These are phyloP conservation scores for Russula griseocarnosa DNA, from an alignment of 768 basidiomycete species.

Conservation along the genomic window DNA sequence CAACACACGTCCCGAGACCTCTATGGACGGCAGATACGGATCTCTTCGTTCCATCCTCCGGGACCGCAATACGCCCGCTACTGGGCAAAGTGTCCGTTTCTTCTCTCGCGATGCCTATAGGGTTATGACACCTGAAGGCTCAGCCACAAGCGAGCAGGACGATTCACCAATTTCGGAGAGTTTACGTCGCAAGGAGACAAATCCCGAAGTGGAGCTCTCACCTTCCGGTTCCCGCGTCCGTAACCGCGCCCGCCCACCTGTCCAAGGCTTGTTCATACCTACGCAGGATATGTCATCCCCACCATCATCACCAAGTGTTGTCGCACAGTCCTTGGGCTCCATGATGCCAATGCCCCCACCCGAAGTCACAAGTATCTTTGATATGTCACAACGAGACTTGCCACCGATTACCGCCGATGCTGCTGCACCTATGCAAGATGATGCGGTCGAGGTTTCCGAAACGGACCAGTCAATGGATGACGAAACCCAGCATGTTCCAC, in stretches of 20 bases:
- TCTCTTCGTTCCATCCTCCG: constrained; percentile 72
- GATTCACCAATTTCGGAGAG: constrained; percentile 33
- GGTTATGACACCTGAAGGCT: constrained; percentile 61
- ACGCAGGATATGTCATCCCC: constrained; percentile 25
- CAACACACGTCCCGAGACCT: constrained; percentile 31
- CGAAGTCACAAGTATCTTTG: constrained; percentile 51
- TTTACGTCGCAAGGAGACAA: constrained; percentile 31
- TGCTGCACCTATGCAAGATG: constrained; percentile 35
- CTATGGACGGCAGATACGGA: constrained; percentile 38
- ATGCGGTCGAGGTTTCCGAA: constrained; percentile 39
- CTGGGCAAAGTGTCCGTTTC: constrained; percentile 76
- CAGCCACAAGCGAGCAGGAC: constrained; percentile 40
- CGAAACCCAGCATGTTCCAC: constrained; percentile 23
- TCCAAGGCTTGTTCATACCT: constrained; percentile 27
- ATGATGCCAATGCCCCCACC: constrained; percentile 43
- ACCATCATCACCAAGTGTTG: constrained; percentile 24
- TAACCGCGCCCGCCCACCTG: constrained; percentile 15
- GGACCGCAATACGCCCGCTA: constrained; percentile 65
- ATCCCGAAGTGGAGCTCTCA: constrained; percentile 30
- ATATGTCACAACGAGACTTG: constrained; percentile 54
- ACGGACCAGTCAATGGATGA: constrained; percentile 30
- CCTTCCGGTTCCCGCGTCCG: constrained; percentile 23
- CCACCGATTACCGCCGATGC: constrained; percentile 41
- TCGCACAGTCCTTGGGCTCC: constrained; percentile 29
- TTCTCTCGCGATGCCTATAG: constrained; percentile 67